A percentile compares a stretch with the other conserved stretches of the same genome.
These are phyloP conservation scores for Aristolochia fimbriata DNA, from an alignment of 164 flowering plant species.

Conservation along the genomic window DNA sequence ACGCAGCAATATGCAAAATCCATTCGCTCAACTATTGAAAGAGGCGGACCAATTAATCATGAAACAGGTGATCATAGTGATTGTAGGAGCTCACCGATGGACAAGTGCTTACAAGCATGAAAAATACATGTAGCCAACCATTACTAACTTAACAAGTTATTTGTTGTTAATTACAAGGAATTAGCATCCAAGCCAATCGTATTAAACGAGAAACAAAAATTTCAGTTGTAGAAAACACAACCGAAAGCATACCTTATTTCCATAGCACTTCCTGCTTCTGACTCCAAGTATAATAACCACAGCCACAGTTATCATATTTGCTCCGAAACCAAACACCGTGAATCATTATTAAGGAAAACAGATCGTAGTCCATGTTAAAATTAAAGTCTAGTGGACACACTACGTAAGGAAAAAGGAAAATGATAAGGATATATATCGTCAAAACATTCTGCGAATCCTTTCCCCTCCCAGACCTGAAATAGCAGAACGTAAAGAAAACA, in stretches of 20 bases:
- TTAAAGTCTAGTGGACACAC: neutral
- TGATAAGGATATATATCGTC: constrained; percentile 64
- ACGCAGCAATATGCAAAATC: too few relatives aligned
- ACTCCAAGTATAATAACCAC: constrained; percentile 33
- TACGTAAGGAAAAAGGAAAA: neutral
- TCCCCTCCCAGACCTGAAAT: constrained; percentile 56
- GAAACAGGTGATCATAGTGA: too few relatives aligned
- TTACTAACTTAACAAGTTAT: too few relatives aligned
- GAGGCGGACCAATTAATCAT: too few relatives aligned
- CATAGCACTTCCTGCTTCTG: constrained; percentile 14
- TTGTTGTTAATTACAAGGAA: too few relatives aligned
- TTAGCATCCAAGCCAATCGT: too few relatives aligned
- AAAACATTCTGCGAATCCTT: constrained; percentile 46
- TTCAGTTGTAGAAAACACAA: neutral
- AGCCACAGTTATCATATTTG: constrained; percentile 39
- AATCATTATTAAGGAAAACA: constrained; percentile 27
- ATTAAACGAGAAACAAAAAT: too few relatives aligned
- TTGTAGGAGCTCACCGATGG: too few relatives aligned
- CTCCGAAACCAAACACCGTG: constrained; percentile 64
- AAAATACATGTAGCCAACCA: too few relatives aligned
- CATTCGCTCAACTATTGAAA: too few relatives aligned
- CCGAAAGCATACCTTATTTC: constrained; percentile 5
- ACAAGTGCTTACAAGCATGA: too few relatives aligned
- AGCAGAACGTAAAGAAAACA: neutral
- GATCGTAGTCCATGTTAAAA: neutral